Conservation (phyloP, 2,329 filamentous ascomycete species). For the Penicillium brevicompactum region DNA sequence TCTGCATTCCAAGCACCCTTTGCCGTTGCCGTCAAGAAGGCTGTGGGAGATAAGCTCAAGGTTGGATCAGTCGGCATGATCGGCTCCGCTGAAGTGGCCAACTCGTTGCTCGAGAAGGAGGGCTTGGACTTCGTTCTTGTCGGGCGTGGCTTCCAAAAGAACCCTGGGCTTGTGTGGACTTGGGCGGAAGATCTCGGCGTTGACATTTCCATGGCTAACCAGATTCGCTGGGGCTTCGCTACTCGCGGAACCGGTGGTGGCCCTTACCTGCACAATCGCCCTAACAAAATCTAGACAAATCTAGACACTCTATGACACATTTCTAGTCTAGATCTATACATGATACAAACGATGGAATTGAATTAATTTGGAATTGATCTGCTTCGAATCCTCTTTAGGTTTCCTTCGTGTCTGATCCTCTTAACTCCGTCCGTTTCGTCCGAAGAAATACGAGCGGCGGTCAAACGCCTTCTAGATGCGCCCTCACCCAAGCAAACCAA, state of each 20-base stretch:
- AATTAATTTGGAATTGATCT: too few species aligned
- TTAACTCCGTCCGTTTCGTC: constrained; percentile 2
- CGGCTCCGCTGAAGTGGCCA: constrained; percentile 68
- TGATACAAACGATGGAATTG: background rate
- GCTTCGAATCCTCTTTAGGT: background rate
- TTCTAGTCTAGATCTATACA: background rate
- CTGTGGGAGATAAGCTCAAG: constrained; percentile 69
- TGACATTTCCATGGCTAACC: constrained; percentile 70
- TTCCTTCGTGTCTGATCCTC: background rate
- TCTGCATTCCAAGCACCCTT: constrained; percentile 75
- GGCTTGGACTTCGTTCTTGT: constrained; percentile 70
- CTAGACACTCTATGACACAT: background rate
- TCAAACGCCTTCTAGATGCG: background rate
- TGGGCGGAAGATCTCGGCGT: constrained; percentile 73
- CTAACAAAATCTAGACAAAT: constrained; percentile 16
- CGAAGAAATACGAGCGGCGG: background rate
- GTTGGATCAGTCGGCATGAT: constrained; percentile 78
- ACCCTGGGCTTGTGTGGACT: constrained; percentile 75
- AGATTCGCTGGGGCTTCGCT: constrained; percentile 64
- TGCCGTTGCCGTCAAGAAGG: constrained; percentile 70
- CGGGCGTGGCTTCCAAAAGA: constrained; percentile 77
- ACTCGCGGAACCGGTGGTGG: constrained; percentile 22
- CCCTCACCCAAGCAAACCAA: background rate
- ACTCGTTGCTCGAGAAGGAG: constrained; percentile 57
- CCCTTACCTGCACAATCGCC: constrained; percentile 20